Evolutionary conservation across 1,284 basidiomycete species (phyloP).

Genomic region (Malassezia sympodialis): DNA sequence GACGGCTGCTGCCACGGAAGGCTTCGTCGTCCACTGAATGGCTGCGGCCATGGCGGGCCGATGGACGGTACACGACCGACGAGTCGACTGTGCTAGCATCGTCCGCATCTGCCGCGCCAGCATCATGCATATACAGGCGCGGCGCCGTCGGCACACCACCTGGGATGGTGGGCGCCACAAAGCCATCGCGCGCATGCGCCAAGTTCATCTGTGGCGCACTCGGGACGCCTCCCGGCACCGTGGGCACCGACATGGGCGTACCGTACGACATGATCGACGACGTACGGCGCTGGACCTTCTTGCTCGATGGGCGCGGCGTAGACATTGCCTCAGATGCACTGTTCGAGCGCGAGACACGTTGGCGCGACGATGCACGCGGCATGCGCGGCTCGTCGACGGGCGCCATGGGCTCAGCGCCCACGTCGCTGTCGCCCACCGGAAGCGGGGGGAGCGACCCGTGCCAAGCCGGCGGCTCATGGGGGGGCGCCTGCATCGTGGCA

Average conservation of each 20-base stretch:
- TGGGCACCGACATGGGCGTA: slow-evolving; percentile 14
- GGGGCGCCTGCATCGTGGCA: neutral
- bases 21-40: neutral
- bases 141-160: slow-evolving; percentile 22
- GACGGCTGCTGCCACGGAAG: neutral
- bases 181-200: slow-evolving; percentile 24
- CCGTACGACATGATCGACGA: slow-evolving; percentile 13
- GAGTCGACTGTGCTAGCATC: slow-evolving; percentile 11
- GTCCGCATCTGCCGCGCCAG: slow-evolving; percentile 6
- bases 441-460: neutral
- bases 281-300: slow-evolving; percentile 19
- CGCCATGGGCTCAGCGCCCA: neutral
- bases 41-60: slow-evolving; percentile 17
- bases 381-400: neutral
- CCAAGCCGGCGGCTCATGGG: neutral
- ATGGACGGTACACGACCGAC: slow-evolving; percentile 18
- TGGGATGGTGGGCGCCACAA: slow-evolving; percentile 17
- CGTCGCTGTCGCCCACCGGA: neutral
- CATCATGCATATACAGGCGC: slow-evolving; percentile 11
- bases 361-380: neutral
- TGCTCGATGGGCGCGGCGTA: neutral
- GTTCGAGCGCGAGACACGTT: neutral
- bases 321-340: neutral
- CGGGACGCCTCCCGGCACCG: slow-evolving; percentile 33
- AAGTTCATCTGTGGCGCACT: slow-evolving; percentile 27